Evolutionary conservation across 176 grass and related monocot species (phyloP).

Genomic region (Poa pratensis): DNA sequence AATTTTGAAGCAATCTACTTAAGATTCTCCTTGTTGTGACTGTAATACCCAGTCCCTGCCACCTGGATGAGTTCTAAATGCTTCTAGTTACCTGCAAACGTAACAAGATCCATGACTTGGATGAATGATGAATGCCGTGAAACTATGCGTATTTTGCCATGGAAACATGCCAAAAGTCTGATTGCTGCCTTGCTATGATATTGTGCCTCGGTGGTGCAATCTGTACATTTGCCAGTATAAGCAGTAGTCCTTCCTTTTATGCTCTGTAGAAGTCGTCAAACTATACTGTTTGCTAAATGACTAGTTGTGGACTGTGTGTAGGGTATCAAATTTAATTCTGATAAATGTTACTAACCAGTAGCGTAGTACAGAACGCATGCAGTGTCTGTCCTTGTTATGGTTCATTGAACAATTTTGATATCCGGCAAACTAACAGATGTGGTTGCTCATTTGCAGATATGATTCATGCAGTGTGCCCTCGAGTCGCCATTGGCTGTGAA

Average conservation of each 20-base stretch:
- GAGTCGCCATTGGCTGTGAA: neutral
- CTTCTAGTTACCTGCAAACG: neutral
- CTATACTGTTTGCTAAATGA: no score
- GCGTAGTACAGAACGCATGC: no score
- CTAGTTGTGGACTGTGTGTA: no score
- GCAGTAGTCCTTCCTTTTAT: no score
- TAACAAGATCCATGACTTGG: neutral
- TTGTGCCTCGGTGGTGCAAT: neutral
- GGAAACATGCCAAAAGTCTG: neutral
- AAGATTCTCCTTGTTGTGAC: neutral
- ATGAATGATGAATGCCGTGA: neutral
- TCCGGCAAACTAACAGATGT: neutral
- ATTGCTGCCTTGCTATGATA: neutral
- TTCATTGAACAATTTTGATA: neutral
- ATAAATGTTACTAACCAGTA: no score
- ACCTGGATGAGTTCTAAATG: no score
- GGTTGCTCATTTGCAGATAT: constrained; percentile 25
- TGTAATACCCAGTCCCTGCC: neutral
- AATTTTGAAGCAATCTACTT: neutral
- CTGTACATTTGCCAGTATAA: no score
- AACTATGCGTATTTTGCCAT: neutral
- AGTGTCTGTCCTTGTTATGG: neutral
- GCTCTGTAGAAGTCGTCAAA: no score
- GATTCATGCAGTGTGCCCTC: neutral
- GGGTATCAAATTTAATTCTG: no score